These are phyloP conservation scores for Epicoccum nigrum DNA, from an alignment of 2,329 filamentous ascomycete genomes.

Conservation along the genomic window DNA sequence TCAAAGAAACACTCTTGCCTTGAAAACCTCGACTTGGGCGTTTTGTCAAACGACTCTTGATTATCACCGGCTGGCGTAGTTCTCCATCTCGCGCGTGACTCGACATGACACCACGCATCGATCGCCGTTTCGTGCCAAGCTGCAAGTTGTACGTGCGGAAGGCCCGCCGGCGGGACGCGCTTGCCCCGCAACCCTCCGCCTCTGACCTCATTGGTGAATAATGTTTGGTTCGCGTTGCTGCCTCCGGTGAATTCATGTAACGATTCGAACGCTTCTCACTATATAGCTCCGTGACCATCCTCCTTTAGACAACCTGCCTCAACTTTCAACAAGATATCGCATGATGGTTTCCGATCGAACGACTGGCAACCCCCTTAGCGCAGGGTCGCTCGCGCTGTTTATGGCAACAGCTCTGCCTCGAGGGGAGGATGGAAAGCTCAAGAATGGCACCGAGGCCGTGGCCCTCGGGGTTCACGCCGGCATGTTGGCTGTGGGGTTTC, in stretches of 20 bases:
- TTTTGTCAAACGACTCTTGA: background rate
- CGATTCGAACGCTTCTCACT: background rate
- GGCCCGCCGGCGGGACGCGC: slow-evolving; percentile 4
- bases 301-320: background rate
- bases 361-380: slow-evolving; percentile 52
- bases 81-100: background rate
- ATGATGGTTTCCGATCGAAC: slow-evolving; percentile 38
- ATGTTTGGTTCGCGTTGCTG: slow-evolving; percentile 3
- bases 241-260: background rate
- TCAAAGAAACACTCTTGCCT: background rate
- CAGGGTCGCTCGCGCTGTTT: slow-evolving; percentile 50
- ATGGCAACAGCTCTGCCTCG: slow-evolving; percentile 54
- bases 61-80: background rate
- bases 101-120: slow-evolving; percentile 10
- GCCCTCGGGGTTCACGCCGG: slow-evolving; percentile 84
- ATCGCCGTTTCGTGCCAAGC: slow-evolving; percentile 10
- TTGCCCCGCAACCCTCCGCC: slow-evolving; percentile 23
- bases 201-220: slow-evolving; percentile 26
- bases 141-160: slow-evolving; percentile 3
- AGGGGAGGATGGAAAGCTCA: slow-evolving; percentile 54
- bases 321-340: background rate
- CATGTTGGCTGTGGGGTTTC: slow-evolving; percentile 80
- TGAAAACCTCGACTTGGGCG: background rate
- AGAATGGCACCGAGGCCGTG: slow-evolving; percentile 79
- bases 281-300: background rate